Base-by-base conservation (phyloP, 2,329 filamentous ascomycete genomes). In the Hypomyces perniciosus region DNA sequence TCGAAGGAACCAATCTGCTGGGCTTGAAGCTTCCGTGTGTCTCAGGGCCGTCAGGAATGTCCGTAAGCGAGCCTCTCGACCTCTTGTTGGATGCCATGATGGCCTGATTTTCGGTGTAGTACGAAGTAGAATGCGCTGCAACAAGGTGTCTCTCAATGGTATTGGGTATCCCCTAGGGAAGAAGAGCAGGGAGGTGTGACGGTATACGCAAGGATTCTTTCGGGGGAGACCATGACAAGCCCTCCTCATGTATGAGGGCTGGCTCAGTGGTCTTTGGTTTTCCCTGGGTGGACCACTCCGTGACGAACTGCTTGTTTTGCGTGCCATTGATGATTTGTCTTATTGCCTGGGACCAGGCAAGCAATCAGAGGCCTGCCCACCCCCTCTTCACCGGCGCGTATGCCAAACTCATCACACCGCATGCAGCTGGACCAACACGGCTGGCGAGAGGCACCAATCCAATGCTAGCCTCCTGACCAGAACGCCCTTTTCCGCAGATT, bases 361-460 rank as follows among this genome's bases (percentile, higher is more conserved):
- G 34, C 35, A 30, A 34, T 27, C 9, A 42, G 29, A 29, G 20
- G 30, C n/a, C 48, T 42, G 30, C 34, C 3, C 40, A 33, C 48
- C 41, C 12, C 29, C 43, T 35, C 38, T 7, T 44, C 35, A 6
- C 13, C 28, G 45, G 45, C 50, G 50, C 50, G n/a, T 44, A 41
- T 34, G 43, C 30, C 12, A 20, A 31, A 40, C 45, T 27, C 27
- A 30, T 48, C 46, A 44, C 41, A 34, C 2, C 20, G 45, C 40
- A 44, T 40, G 20, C 20, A 2, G 28, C 7, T 27, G 8, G 28
- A 12, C 13, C 39, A 42, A 12, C 39, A 9, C 48, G 26, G 35
- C 35, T 10, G 33, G 27, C 35, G 10, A 34, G 40, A 37, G 43
- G 20, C 20, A 20, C 43, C 48, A 46, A 42, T 50, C 13, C 45